Evolutionary conservation across 2,329 filamentous ascomycete species (phyloP), one percentile per base, ranked within the genome.

Genomic region (Curvularia spicifera): DNA sequence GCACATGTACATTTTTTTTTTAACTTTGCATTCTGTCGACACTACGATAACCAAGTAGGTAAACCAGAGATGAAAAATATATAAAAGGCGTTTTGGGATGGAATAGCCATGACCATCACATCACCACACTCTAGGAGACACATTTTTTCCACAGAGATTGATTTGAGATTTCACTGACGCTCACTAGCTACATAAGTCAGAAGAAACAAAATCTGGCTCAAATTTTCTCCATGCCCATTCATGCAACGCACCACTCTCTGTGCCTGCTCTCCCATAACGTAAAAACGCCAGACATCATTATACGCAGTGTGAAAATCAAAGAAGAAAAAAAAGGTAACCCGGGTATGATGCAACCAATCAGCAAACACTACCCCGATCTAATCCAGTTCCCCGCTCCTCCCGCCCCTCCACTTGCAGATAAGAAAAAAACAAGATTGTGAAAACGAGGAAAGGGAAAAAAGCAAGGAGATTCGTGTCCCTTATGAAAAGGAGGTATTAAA

Each of bases 271-370:
- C 10, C 13, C 12, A 35, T 37, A 15, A 33, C 29, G 15, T 24
- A 15, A 9, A 9, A 48, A 26, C 29, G 29, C 45, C 13, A 15
- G 9, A 31, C n/a, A 20, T 48, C 45, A 48, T 48, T 48, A 31
- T 31, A 48, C 20, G 29, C 44, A 31, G 9, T 29, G 24, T 18
- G 43, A 29, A 37, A 24, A 50, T 18, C 15, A 37, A 45, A 29
- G n/a, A 29, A 29, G 9, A 31, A 3, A 31, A 31, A 31, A 10
- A 31, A 31, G 29, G 9, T 31, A 26, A 44, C 50, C 6, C 42
- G 50, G 50, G 50, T 52, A 52, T 52, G 50, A 52, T 52, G 50
- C 50, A 52, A 52, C 45, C 29, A 35, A 52, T 20, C 44, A 37
- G 44, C 50, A 52, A 37, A 33, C 50, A 52, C 40, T 4, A 15